Percentiles rank a stretch among this genome's conserved stretches.
phyloP scores from a whole-genome alignment of 805 yeast genomes.

The Pichia manshurica region DNA sequence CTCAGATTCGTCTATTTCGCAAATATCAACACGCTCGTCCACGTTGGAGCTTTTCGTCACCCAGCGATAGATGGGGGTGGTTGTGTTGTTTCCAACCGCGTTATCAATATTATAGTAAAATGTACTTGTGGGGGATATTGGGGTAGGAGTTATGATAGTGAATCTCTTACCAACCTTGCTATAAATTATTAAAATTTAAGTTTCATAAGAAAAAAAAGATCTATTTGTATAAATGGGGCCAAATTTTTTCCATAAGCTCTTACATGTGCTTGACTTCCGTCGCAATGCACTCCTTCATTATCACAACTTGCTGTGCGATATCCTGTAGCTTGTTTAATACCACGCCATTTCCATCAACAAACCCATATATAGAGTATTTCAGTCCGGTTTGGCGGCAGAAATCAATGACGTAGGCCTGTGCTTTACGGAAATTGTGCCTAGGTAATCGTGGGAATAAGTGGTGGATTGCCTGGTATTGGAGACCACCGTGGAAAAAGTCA shows the following conservation, averaged over 20 bases:
- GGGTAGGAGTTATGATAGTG: no score
- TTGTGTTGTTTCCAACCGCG: no score
- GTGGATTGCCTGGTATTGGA: constrained; percentile 87
- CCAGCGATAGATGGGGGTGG: no score
- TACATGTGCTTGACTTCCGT: constrained; percentile 12
- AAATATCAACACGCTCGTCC: background rate
- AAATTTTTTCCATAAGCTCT: background rate
- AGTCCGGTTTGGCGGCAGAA: constrained; percentile 76
- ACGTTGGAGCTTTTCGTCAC: background rate
- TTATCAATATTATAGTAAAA: no score
- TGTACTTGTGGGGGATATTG: no score
- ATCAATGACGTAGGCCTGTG: constrained; percentile 64
- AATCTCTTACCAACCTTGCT: no score
- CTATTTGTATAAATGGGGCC: no score
- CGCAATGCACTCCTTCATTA: constrained; percentile 67
- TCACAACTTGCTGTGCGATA: constrained; percentile 71
- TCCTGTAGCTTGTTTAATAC: constrained; percentile 68
- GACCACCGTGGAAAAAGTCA: constrained; percentile 86
- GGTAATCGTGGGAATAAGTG: constrained; percentile 88
- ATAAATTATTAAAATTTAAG: no score
- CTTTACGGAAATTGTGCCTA: constrained; percentile 74
- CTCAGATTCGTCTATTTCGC: background rate
- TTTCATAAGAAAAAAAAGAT: no score
- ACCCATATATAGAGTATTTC: constrained; percentile 78
- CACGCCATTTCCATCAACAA: constrained; percentile 66